Conservation (phyloP, 768 basidiomycete species). For the Calocera viscosa region DNA sequence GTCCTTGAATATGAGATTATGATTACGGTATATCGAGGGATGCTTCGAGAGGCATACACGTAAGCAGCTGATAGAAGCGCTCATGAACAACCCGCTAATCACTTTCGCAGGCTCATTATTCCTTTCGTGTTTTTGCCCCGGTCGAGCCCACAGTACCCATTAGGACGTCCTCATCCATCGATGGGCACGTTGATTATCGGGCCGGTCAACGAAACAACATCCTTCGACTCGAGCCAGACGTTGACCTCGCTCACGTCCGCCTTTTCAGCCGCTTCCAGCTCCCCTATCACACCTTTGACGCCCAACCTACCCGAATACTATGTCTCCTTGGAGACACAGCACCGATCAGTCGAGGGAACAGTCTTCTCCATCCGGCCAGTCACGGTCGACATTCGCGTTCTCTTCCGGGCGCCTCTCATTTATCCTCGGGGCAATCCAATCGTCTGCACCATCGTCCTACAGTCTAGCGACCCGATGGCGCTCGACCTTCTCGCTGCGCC, state of each 20-base stretch:
- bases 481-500: background rate
- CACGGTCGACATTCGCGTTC: background rate
- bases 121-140: slow-evolving; percentile 1
- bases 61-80: background rate
- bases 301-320: background rate
- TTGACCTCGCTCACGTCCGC: background rate
- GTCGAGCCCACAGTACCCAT: background rate
- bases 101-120: background rate
- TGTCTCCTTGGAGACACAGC: background rate
- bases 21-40: background rate
- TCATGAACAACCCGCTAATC: background rate
- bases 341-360: background rate
- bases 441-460: background rate
- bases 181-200: background rate
- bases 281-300: background rate
- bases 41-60: background rate
- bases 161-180: background rate
- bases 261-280: background rate
- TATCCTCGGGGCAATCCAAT: background rate
- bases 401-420: background rate
- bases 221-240: background rate
- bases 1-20: background rate
- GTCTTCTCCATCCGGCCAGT: background rate
- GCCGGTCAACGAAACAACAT: background rate
- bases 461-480: background rate